Evolutionary conservation across 1,139 yeast species (phyloP).

Genomic region (Candida glucosophila): DNA sequence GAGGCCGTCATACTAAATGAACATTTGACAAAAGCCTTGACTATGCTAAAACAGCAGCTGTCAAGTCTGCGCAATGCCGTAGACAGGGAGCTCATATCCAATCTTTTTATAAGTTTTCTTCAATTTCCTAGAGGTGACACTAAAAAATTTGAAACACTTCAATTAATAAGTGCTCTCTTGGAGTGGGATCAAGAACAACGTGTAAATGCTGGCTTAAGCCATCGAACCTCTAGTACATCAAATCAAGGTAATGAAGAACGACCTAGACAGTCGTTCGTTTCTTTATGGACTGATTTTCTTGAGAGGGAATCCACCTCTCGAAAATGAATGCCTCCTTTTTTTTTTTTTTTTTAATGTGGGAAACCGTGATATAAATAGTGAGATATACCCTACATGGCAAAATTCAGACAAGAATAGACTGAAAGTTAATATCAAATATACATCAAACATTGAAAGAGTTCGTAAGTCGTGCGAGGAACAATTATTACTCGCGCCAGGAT

Average conservation of each 20-base stretch:
- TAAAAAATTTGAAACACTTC: slow-evolving; percentile 86
- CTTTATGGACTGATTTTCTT: slow-evolving; percentile 82
- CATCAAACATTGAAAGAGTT: too few relatives aligned
- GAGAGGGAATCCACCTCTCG: slow-evolving; percentile 74
- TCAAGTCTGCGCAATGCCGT: slow-evolving; percentile 58
- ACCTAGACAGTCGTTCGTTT: slow-evolving; percentile 61
- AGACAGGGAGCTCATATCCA: slow-evolving; percentile 82
- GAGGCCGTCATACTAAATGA: slow-evolving; percentile 94
- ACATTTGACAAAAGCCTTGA: slow-evolving; percentile 83
- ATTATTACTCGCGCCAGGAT: too few relatives aligned
- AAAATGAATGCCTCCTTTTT: too few relatives aligned
- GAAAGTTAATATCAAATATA: too few relatives aligned
- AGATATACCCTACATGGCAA: too few relatives aligned
- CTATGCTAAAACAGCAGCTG: slow-evolving; percentile 66
- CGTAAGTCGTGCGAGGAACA: too few relatives aligned
- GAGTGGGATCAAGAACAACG: slow-evolving; percentile 85
- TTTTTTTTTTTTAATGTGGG: too few relatives aligned
- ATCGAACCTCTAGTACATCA: slow-evolving; percentile 23
- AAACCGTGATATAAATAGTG: too few relatives aligned
- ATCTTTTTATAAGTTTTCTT: slow-evolving; percentile 74
- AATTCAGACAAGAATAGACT: too few relatives aligned
- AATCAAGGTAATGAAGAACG: slow-evolving; percentile 14
- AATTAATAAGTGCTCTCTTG: slow-evolving; percentile 70
- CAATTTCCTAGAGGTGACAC: slow-evolving; percentile 89
- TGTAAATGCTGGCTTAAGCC: slow-evolving; percentile 72